These are phyloP conservation scores for Dissophora globulifera DNA, from an alignment of 192 early-diverging fungal genomes.

Conservation along the genomic window DNA sequence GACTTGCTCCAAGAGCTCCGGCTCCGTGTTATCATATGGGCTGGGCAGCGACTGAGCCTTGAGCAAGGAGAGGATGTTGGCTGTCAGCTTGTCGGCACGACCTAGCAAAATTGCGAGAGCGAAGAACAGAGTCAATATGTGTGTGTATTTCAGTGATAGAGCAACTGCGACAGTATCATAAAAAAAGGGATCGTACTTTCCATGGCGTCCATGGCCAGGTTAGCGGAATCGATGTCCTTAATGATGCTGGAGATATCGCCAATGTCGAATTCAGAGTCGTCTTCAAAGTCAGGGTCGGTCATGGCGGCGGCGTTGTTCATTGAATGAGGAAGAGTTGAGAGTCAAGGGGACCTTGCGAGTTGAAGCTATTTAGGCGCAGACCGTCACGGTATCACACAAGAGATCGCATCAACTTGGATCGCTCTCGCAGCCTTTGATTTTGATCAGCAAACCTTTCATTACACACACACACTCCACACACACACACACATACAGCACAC, in stretches of 20 bases:
- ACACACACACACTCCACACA: too few species aligned
- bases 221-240: slow-evolving; percentile 39
- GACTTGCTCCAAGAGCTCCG: slow-evolving; percentile 11
- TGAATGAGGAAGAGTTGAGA: not conserved
- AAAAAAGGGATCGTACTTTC: slow-evolving; percentile 31
- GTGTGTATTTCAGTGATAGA: too few species aligned
- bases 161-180: too few species aligned
- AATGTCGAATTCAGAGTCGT: slow-evolving; percentile 29
- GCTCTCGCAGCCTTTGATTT: too few species aligned
- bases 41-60: slow-evolving; percentile 43
- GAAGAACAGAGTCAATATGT: too few species aligned
- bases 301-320: slow-evolving; percentile 19
- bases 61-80: slow-evolving; percentile 27
- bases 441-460: too few species aligned
- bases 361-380: too few species aligned
- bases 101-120: slow-evolving; percentile 7
- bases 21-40: slow-evolving; percentile 23
- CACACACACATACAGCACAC: not conserved
- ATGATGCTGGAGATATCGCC: slow-evolving; percentile 48
- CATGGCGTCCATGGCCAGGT: slow-evolving; percentile 37
- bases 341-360: too few species aligned
- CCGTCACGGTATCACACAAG: slow-evolving; percentile 12
- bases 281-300: slow-evolving; percentile 48
- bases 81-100: slow-evolving; percentile 34
- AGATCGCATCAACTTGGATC: too few species aligned